These are phyloP conservation scores for Candida tetrigidarum DNA, from an alignment of 1,139 yeast species.

Conservation along the genomic window DNA sequence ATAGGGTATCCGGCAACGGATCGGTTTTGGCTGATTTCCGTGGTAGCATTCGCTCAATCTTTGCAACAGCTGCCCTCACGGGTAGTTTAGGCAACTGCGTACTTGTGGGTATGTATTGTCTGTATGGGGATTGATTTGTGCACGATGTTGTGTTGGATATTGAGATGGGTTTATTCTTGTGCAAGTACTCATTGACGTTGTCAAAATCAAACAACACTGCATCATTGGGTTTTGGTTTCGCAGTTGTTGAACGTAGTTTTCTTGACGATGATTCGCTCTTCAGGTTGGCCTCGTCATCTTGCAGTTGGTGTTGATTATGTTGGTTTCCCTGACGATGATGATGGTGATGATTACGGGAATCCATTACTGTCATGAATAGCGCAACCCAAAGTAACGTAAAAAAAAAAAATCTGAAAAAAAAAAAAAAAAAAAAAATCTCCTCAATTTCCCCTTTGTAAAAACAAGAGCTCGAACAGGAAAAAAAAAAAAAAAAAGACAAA, in stretches of 20 bases:
- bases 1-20: conserved; percentile 49
- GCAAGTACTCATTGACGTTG: conserved; percentile 29
- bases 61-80: conserved; percentile 5
- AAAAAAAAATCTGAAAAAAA: neutral
- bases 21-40: conserved; percentile 34
- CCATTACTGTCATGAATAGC: neutral
- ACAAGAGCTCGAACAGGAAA: neutral
- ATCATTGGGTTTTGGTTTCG: conserved; percentile 30
- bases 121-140: neutral
- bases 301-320: conserved; percentile 1
- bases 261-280: neutral
- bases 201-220: conserved; percentile 36
- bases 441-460: neutral
- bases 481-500: neutral
- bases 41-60: conserved; percentile 22
- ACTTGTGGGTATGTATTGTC: conserved; percentile 14
- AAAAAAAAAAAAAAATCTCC: neutral
- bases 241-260: conserved; percentile 38
- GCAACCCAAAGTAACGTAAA: too few species aligned
- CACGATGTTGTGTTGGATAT: conserved; percentile 14
- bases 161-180: conserved; percentile 25
- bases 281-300: too few species aligned
- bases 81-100: conserved; percentile 14
- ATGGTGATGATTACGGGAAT: neutral
- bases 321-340: neutral